Conservation (phyloP, 768 basidiomycete genomes). For the Termitomyces heimii region DNA sequence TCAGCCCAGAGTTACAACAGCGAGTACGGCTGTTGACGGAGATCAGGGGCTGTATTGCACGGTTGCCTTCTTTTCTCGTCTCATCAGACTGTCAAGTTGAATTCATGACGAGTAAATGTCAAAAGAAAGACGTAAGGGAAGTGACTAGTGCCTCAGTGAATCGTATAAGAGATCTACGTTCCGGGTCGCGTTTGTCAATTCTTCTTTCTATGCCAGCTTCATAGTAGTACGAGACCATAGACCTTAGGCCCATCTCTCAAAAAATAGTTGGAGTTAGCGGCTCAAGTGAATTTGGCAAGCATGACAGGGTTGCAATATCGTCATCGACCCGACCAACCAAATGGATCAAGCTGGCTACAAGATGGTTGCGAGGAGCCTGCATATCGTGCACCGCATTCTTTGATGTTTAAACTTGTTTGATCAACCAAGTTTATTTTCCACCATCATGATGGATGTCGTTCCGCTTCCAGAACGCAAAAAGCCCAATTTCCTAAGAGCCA, state of each 20-base stretch:
- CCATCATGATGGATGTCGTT: slow-evolving; percentile 12
- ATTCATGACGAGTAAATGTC: neutral
- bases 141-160: neutral
- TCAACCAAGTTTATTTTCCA: neutral
- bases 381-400: neutral
- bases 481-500: slow-evolving; percentile 17
- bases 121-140: neutral
- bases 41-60: neutral
- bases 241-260: neutral
- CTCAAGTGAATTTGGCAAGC: neutral
- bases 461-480: slow-evolving; percentile 11
- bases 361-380: neutral
- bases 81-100: neutral
- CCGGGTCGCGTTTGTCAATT: neutral
- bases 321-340: neutral
- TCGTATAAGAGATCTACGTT: neutral
- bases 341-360: neutral
- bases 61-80: neutral
- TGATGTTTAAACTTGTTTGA: neutral
- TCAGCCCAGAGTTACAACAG: neutral
- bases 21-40: neutral
- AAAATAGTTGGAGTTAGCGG: too few species aligned
- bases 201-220: neutral
- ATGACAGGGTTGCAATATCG: neutral
- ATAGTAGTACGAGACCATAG: neutral